phyloP scores from a whole-genome alignment of 2,329 filamentous ascomycete genomes.

The Anthostomella pinea region DNA sequence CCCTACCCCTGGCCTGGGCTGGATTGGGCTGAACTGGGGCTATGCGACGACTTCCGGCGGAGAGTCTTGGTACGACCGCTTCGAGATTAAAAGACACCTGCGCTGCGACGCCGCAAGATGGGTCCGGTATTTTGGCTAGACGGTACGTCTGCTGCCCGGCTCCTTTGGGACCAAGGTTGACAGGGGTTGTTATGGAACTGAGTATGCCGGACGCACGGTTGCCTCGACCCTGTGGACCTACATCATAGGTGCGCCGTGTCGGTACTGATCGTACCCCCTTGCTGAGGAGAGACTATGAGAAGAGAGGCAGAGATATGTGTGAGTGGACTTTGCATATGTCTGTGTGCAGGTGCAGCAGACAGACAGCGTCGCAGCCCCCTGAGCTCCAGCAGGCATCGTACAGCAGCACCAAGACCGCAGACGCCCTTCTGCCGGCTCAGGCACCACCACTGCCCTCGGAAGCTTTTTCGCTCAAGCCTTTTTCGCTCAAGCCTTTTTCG shows the following conservation, averaged over 20 bases:
- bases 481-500: background rate
- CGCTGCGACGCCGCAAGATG: slow-evolving; percentile 25
- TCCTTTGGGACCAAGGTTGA: too few relatives aligned
- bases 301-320: slow-evolving; percentile 6
- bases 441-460: slow-evolving; percentile 19
- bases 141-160: too few relatives aligned
- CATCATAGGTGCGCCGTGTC: too few relatives aligned
- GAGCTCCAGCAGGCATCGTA: slow-evolving; percentile 15
- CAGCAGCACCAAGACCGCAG: slow-evolving; percentile 12
- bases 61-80: slow-evolving; percentile 11
- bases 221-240: too few relatives aligned
- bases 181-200: too few relatives aligned
- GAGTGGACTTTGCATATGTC: slow-evolving; percentile 11
- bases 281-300: too few relatives aligned
- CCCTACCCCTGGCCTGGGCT: too few relatives aligned
- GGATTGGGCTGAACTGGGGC: slow-evolving; percentile 2
- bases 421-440: slow-evolving; percentile 19
- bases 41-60: too few relatives aligned
- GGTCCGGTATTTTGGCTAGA: slow-evolving; percentile 25
- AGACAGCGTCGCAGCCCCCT: slow-evolving; percentile 17
- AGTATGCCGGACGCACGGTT: too few relatives aligned
- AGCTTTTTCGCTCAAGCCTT: slow-evolving; percentile 9
- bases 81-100: slow-evolving; percentile 23
- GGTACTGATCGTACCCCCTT: too few relatives aligned
- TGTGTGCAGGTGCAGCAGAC: slow-evolving; percentile 10